These are phyloP conservation scores for Alternaria gaisen DNA, from an alignment of 2,329 filamentous ascomycete genomes.

Conservation along the genomic window DNA sequence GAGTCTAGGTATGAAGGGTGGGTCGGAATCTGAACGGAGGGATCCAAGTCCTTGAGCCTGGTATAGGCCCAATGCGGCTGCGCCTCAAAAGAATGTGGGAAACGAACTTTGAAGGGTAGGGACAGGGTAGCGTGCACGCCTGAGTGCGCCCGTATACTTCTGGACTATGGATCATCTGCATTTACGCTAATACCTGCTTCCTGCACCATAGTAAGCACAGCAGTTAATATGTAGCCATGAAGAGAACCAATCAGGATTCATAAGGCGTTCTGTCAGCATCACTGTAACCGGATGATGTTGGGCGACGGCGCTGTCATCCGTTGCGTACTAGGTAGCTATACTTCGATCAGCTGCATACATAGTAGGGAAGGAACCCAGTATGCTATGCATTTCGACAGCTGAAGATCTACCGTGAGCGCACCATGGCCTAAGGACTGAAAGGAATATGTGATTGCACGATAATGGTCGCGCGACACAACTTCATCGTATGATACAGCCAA, in stretches of 20 bases:
- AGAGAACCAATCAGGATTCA: constrained; percentile 20
- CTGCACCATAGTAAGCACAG: constrained; percentile 27
- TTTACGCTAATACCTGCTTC: constrained; percentile 15
- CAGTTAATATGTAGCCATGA: constrained; percentile 16
- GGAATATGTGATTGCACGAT: neutral
- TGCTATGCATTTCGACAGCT: constrained; percentile 12
- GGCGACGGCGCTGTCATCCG: constrained; percentile 19
- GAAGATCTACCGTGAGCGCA: constrained; percentile 16
- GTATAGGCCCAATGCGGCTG: constrained; percentile 23
- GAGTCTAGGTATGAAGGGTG: constrained; percentile 12
- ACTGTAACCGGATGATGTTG: constrained; percentile 2
- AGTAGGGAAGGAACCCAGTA: constrained; percentile 10
- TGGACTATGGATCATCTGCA: constrained; percentile 13
- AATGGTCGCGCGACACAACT: neutral
- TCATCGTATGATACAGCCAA: neutral
- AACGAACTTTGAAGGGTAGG: constrained; percentile 11
- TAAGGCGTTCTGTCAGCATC: constrained; percentile 20
- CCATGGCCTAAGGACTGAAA: neutral
- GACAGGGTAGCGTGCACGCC: constrained; percentile 23
- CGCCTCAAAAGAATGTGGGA: constrained; percentile 14
- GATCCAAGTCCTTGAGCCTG: constrained; percentile 6
- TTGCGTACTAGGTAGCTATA: constrained; percentile 4
- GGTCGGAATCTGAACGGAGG: constrained; percentile 12
- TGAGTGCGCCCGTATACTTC: constrained; percentile 16
- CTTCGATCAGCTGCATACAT: constrained; percentile 13